phyloP scores from a whole-genome alignment of 345 rosid genomes.

The Bretschneidera sinensis region DNA sequence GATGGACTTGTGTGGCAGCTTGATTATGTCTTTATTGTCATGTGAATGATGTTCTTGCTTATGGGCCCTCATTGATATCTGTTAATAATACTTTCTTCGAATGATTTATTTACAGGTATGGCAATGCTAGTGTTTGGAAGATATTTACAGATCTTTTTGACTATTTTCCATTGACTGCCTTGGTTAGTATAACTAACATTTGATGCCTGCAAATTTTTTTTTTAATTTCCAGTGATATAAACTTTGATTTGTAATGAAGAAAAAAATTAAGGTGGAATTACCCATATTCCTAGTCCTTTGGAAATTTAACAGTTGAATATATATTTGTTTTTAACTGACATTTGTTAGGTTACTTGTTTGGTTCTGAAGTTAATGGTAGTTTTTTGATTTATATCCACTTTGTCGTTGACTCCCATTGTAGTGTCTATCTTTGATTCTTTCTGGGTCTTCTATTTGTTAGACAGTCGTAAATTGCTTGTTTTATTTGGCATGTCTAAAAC shows the following conservation, averaged over 20 bases:
- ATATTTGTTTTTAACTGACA: slow-evolving; percentile 1
- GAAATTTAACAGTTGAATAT: background rate
- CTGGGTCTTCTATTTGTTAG: background rate
- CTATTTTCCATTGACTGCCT: slow-evolving; percentile 94
- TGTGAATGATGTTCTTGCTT: background rate
- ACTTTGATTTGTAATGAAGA: background rate
- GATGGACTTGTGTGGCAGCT: background rate
- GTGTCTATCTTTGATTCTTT: no score
- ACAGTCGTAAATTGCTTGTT: background rate
- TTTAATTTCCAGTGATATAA: background rate
- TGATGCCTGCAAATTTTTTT: slow-evolving; percentile 8
- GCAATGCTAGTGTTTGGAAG: slow-evolving; percentile 98
- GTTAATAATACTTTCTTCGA: slow-evolving; percentile 3
- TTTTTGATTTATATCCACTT: background rate
- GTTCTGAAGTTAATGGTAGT: background rate
- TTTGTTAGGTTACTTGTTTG: slow-evolving; percentile 1
- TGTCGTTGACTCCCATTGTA: background rate
- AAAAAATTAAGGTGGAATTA: background rate
- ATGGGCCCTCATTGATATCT: background rate
- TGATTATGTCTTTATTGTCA: background rate
- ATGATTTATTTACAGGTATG: slow-evolving; percentile 62
- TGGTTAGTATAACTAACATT: slow-evolving; percentile 49
- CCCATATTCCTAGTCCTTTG: background rate
- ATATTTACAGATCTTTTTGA: slow-evolving; percentile 96
- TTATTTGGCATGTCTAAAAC: no score